Evolutionary conservation across 139 green algal genomes (phyloP), one percentile per base, ranked within the genome.

Genomic region (Chlamydomonas schloesseri): DNA sequence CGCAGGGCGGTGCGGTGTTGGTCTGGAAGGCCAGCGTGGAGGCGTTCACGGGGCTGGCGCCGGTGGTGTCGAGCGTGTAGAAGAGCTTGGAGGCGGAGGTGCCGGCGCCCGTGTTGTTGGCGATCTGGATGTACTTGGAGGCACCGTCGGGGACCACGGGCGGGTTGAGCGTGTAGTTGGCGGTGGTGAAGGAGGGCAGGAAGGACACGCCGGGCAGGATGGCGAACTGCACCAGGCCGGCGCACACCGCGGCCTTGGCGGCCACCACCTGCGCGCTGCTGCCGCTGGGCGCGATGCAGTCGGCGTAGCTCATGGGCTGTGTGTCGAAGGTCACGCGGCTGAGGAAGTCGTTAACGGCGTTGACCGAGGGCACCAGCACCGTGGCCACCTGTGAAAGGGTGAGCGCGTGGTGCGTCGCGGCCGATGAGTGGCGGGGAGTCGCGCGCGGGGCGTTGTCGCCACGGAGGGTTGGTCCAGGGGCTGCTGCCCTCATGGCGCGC

Each of bases 111-210:
- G 60, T 46, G 24, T 0, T 23, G 58, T 1, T 29, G 4, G 14
- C 28, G 15, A 83, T 29, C 34, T 29, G 31, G 47, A 34, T 34
- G 75, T 58, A 82, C 9, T 71, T 71, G 13, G 28, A 5, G 29
- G 21, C 10, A 34, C 64, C 53, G 55, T 34, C 33, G 6, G 42
- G 42, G 6, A 50, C 42, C 6, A 50, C 23, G 18, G 26, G 62
- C 11, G 24, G 42, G 18, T 26, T 28, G 15, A 65, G 20, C 6
- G 11, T 69, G 67, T 69, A 76, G 24, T 13, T 3, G 3, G 67
- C 29, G n/a, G 23, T 4, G n/a, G 65, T 64, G 47, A 58, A 85
- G 5, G 79, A 85, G 0, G 79, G 79, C 47, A 77, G 33, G 67
- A 85, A 76, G 8, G 68, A 17, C 0, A 34, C 23, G 11, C 21